phyloP scores from a whole-genome alignment of 352 stramenopile species.

The Hyaloperonospora brassicae region DNA sequence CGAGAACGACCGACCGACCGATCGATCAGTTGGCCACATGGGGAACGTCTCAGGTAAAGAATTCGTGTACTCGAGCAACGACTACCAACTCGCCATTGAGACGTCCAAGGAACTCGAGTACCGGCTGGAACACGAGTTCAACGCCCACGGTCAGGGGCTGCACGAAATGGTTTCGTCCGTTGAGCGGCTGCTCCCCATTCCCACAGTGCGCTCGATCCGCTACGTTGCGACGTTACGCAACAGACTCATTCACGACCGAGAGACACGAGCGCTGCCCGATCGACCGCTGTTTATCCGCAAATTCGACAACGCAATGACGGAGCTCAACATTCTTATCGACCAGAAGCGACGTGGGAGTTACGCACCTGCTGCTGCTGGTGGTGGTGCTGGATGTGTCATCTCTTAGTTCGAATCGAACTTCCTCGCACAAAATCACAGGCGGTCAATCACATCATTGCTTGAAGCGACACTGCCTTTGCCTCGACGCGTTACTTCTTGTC shows the following conservation, averaged over 20 bases:
- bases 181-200: conserved; percentile 30
- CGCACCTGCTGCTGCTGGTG: not conserved
- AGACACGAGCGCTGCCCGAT: conserved; percentile 49
- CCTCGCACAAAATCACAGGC: too few relatives aligned
- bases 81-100: conserved; percentile 81
- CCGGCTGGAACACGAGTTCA: conserved; percentile 53
- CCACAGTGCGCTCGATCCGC: conserved; percentile 58
- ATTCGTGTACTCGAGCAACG: conserved; percentile 47
- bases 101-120: conserved; percentile 75
- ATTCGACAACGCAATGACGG: conserved; percentile 49
- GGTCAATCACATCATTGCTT: conserved; percentile 3
- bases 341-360: conserved; percentile 36
- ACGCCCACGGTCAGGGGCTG: conserved; percentile 54
- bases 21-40: conserved; percentile 6
- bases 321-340: conserved; percentile 51
- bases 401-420: conserved; percentile 8
- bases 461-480: not conserved
- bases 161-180: conserved; percentile 66
- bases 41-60: conserved; percentile 19
- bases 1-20: too few relatives aligned
- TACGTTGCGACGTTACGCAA: conserved; percentile 80
- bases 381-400: conserved; percentile 27
- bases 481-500: conserved; percentile 20
- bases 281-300: conserved; percentile 54
- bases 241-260: conserved; percentile 68